These are phyloP conservation scores for Penicillium egyptiacum DNA, from an alignment of 495 filamentous ascomycete species.

Conservation along the genomic window DNA sequence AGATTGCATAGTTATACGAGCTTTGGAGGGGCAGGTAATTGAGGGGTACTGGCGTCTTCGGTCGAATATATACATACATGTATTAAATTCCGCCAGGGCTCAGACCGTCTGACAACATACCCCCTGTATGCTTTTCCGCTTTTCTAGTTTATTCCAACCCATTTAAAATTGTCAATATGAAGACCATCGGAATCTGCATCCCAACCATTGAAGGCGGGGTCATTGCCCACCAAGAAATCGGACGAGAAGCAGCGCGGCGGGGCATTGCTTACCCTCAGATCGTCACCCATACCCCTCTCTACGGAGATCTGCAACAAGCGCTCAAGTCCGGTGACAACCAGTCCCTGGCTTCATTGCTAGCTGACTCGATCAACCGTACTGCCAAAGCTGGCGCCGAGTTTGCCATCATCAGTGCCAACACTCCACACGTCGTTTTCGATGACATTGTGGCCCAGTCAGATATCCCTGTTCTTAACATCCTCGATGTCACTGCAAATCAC, in stretches of 20 bases:
- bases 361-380: constrained; percentile 9
- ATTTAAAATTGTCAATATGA: background rate
- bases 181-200: constrained; percentile 14
- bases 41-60: no score
- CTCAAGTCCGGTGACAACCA: constrained; percentile 6
- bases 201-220: constrained; percentile 14
- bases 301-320: background rate
- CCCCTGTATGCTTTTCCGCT: no score
- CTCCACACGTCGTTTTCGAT: constrained; percentile 5
- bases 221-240: constrained; percentile 12
- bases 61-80: no score
- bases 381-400: constrained; percentile 13
- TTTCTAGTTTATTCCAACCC: background rate
- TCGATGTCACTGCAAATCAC: constrained; percentile 7
- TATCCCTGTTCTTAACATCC: constrained; percentile 13
- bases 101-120: background rate
- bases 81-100: no score
- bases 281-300: constrained; percentile 11
- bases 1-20: no score
- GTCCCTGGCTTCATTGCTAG: background rate
- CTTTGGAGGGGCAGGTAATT: no score
- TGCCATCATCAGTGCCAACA: constrained; percentile 15
- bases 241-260: constrained; percentile 14
- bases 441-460: background rate
- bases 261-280: constrained; percentile 14